phyloP scores from a whole-genome alignment of 495 filamentous ascomycete genomes.

The Aspergillus steynii region DNA sequence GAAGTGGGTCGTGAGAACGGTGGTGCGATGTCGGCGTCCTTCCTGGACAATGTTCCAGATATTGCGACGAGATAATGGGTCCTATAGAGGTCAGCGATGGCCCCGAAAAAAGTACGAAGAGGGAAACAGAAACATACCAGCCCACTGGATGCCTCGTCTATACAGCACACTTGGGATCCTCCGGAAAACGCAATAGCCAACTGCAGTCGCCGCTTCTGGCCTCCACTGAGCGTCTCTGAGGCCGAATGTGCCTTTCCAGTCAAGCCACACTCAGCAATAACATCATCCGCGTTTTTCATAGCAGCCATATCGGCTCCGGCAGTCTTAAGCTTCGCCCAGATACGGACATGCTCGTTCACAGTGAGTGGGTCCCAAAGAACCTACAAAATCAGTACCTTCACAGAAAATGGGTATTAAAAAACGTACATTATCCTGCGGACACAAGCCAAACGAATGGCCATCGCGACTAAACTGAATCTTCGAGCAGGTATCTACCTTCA shows the following conservation, averaged over 20 bases:
- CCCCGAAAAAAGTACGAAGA: neutral
- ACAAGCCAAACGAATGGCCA: neutral
- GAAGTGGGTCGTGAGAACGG: neutral
- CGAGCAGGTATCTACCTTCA: neutral
- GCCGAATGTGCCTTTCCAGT: neutral
- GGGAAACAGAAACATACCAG: neutral
- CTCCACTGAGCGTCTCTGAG: neutral
- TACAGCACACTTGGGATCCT: neutral
- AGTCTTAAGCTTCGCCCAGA: constrained; percentile 1
- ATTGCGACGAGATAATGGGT: constrained; percentile 3
- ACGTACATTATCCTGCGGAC: neutral
- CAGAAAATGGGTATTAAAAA: neutral
- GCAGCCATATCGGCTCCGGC: neutral
- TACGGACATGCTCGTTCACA: neutral
- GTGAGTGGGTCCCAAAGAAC: neutral
- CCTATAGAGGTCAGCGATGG: neutral
- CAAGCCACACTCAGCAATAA: neutral
- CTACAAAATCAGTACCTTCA: neutral
- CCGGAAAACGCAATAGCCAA: constrained; percentile 2
- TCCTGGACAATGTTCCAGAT: constrained; percentile 3
- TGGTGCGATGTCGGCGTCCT: neutral
- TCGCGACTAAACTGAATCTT: neutral
- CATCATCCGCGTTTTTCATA: neutral
- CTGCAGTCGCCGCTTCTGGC: constrained; percentile 1
- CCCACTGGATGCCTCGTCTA: constrained; percentile 3